Conservation (phyloP, 106 monocot species). For the Dendrobium chrysotoxum region DNA sequence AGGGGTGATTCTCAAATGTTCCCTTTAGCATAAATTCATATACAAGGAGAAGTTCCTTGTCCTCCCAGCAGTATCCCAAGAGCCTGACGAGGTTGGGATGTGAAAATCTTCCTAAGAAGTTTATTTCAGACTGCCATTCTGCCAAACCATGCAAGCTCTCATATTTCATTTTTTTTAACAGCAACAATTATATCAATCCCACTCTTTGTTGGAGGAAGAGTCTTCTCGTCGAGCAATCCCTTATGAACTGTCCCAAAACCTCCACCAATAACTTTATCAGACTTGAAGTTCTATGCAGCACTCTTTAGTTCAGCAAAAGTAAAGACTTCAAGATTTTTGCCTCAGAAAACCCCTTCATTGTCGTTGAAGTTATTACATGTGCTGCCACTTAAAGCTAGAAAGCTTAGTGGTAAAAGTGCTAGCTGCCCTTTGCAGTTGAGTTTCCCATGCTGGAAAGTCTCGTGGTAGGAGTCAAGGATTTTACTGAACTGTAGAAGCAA, state of each 20-base stretch:
- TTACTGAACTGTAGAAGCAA: background rate
- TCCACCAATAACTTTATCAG: conserved; percentile 57
- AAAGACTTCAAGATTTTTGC: conserved; percentile 51
- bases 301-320: conserved; percentile 48
- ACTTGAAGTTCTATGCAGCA: conserved; percentile 62
- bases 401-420: conserved; percentile 13
- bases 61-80: conserved; percentile 64
- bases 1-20: conserved; percentile 63
- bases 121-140: conserved; percentile 68
- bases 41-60: conserved; percentile 55
- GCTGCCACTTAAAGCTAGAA: conserved; percentile 9
- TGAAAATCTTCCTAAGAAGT: conserved; percentile 57
- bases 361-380: background rate
- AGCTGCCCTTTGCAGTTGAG: background rate
- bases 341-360: conserved; percentile 12
- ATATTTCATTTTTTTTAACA: conserved; percentile 57
- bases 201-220: conserved; percentile 41
- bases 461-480: background rate
- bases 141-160: conserved; percentile 69
- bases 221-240: conserved; percentile 73
- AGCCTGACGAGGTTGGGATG: conserved; percentile 69
- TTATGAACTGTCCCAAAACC: conserved; percentile 81
- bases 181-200: conserved; percentile 48
- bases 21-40: conserved; percentile 60
- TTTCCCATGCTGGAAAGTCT: background rate